Base-by-base conservation (phyloP, 2,329 filamentous ascomycete genomes). In the Cladosporium sp. region DNA sequence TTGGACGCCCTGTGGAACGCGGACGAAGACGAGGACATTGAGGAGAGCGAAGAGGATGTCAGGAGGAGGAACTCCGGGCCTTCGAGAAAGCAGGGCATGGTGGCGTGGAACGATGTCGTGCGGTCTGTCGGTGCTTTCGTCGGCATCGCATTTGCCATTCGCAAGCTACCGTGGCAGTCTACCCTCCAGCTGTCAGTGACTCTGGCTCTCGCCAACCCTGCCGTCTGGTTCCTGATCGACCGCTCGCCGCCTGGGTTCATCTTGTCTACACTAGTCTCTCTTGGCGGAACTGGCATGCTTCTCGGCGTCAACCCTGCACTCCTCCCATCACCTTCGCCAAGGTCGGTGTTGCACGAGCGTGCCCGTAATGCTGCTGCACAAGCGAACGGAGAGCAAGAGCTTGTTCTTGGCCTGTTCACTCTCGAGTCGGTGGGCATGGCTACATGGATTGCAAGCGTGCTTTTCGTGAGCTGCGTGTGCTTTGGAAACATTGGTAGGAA, bases 201-300 rank as follows among this genome's bases (percentile, higher is more conserved):
- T 0, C 88, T 99, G 58, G 91, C 93, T 25, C 87, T 98, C 66
- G 92, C 91, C 23, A 98, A 98, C 76, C 94, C 95, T 1, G 90
- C 95, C 11, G 82, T 99, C 21, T 99, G 95, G 95, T 99, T 96
- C 79, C 84, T 98, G 26, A 91, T 99, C 74, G 95, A 99, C 79
- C 91, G 94, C 59, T 95, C 92, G 56, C 89, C 88, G 70, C 86
- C 93, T 0, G 95, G 95, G 5, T 90, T 98, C 70, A 80, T 95
- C 36, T 85, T 97, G 64, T 93, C 92, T 0, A 84, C 89, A 16
- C 80, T 86, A 1, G 89, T 97, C 13, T 91, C 92, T 1, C 75
- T 94, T 28, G 80, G 85, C 0, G 92, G 94, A 8, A 93, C 93
- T 11, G 85, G 86, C 16, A 77, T 92, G 18, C 81, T 97, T 21